A percentile compares a stretch with the other conserved stretches of the same genome.
phyloP scores from a whole-genome alignment of 352 stramenopile genomes.

The Phytophthora fragariae region DNA sequence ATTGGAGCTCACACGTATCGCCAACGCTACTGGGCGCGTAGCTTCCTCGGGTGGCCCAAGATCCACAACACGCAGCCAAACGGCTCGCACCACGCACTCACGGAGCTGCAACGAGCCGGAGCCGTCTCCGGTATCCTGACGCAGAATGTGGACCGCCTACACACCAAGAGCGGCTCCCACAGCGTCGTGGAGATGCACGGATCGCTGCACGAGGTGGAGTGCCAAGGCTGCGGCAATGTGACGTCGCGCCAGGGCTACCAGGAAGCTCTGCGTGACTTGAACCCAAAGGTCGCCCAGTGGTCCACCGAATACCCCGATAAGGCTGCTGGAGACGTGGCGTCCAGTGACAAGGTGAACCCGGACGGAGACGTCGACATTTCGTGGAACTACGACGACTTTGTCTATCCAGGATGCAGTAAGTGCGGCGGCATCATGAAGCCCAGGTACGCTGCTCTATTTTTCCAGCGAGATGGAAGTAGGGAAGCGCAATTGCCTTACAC shows the following conservation, averaged over 20 bases:
- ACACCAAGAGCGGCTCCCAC: slow-evolving; percentile 89
- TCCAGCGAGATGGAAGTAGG: background rate
- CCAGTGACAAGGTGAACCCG: slow-evolving; percentile 82
- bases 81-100: slow-evolving; percentile 89
- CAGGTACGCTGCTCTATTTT: slow-evolving; percentile 45
- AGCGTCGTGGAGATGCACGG: slow-evolving; percentile 96
- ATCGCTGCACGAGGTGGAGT: slow-evolving; percentile 89
- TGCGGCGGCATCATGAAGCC: slow-evolving; percentile 88
- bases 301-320: slow-evolving; percentile 39
- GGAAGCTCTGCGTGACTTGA: slow-evolving; percentile 76
- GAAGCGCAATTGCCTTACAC: slow-evolving; percentile 1
- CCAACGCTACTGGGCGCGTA: slow-evolving; percentile 95
- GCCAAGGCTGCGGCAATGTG: slow-evolving; percentile 73
- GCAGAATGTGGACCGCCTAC: slow-evolving; percentile 98
- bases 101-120: slow-evolving; percentile 66
- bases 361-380: slow-evolving; percentile 95
- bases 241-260: slow-evolving; percentile 90
- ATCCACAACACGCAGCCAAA: slow-evolving; percentile 89
- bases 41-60: slow-evolving; percentile 89
- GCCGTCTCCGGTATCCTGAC: slow-evolving; percentile 89
- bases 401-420: slow-evolving; percentile 69
- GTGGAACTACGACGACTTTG: slow-evolving; percentile 87
- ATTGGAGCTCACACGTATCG: slow-evolving; percentile 72
- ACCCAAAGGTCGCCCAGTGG: slow-evolving; percentile 73
- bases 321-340: slow-evolving; percentile 65